Conservation (phyloP, 2,329 filamentous ascomycete genomes). For the Colletotrichum salicis region DNA sequence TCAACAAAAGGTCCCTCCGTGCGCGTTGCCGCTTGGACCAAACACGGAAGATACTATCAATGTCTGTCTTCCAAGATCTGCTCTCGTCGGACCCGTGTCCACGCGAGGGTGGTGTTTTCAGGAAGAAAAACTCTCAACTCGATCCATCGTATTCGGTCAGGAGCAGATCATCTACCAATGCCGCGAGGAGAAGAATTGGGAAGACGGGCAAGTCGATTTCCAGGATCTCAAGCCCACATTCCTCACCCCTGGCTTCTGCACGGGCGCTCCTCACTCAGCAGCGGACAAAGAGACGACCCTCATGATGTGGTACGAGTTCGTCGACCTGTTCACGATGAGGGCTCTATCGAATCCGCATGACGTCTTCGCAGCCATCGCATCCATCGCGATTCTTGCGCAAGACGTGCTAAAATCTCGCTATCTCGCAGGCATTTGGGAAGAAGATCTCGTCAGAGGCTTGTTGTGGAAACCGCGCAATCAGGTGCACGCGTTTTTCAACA, state of each 20-base stretch:
- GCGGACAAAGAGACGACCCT: slow-evolving; percentile 6
- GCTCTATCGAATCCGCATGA: slow-evolving; percentile 23
- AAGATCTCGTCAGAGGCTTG: slow-evolving; percentile 14
- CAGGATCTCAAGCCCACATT: background rate
- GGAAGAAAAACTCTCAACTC: slow-evolving; percentile 12
- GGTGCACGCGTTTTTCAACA: background rate
- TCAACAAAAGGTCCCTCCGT: background rate
- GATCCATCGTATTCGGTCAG: background rate
- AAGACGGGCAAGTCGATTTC: background rate
- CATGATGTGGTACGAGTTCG: slow-evolving; percentile 1
- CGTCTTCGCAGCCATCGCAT: slow-evolving; percentile 24
- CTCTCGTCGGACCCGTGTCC: background rate
- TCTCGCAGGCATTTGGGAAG: slow-evolving; percentile 17
- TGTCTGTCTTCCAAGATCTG: background rate
- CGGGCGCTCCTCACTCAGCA: background rate
- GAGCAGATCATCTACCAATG: slow-evolving; percentile 14
- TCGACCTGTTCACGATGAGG: background rate
- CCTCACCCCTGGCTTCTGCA: background rate
- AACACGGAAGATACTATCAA: background rate
- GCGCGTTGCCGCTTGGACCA: background rate
- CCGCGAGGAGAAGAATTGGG: background rate
- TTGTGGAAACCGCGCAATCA: slow-evolving; percentile 19
- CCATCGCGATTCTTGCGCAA: slow-evolving; percentile 16
- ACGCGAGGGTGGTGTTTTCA: slow-evolving; percentile 26
- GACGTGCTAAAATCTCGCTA: slow-evolving; percentile 4